These are phyloP conservation scores for Circinella umbellata DNA, from an alignment of 371 early-diverging fungal genomes.

Conservation along the genomic window DNA sequence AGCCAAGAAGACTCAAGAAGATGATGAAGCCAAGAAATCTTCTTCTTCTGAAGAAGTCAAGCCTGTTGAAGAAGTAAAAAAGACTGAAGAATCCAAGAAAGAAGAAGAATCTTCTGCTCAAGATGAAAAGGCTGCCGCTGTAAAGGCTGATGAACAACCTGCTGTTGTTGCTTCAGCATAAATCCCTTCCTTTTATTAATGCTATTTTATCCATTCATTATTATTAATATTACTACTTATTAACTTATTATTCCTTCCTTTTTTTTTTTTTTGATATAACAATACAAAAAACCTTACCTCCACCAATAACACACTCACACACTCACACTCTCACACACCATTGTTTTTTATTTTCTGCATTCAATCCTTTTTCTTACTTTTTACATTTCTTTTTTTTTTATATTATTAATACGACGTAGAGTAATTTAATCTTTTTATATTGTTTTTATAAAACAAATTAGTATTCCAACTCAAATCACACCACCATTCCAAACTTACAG, in stretches of 20 bases:
- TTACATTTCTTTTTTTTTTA: background rate
- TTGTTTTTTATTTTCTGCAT: background rate
- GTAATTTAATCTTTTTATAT: background rate
- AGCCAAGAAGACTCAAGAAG: background rate
- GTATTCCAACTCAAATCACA: too few species aligned
- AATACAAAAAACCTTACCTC: too few species aligned
- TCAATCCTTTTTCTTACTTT: background rate
- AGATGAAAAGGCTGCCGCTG: conserved; percentile 12
- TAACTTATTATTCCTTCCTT: background rate
- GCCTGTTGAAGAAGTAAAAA: background rate
- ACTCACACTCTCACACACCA: background rate
- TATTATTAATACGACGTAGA: background rate
- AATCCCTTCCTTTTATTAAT: background rate
- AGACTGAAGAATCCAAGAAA: conserved; percentile 5
- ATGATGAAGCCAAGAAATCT: background rate
- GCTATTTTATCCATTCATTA: background rate
- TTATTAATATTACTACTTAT: background rate
- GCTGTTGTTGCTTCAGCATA: conserved; percentile 16
- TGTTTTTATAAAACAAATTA: background rate
- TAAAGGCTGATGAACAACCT: conserved; percentile 10
- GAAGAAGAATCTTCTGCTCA: background rate
- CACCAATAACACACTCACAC: background rate
- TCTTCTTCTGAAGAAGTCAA: background rate
- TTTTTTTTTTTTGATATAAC: too few species aligned
- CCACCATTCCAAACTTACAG: too few species aligned